phyloP scores from a whole-genome alignment of 192 early-diverging fungal species.

The Umbelopsis sp. region DNA sequence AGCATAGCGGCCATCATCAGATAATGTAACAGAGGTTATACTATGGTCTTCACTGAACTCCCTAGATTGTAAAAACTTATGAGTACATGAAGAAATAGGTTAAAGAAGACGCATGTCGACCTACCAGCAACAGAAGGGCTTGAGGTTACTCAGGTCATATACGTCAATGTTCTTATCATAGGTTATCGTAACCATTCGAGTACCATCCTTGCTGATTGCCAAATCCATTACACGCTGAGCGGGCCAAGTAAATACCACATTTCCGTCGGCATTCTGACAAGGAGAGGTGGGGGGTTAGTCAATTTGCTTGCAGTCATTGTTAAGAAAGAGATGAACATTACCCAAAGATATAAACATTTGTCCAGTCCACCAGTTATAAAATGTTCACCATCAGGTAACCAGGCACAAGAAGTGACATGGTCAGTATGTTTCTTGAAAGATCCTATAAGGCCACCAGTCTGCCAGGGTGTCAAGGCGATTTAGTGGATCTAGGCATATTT shows the following conservation, averaged over 20 bases:
- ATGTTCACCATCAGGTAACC: slow-evolving; percentile 80
- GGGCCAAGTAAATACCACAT: slow-evolving; percentile 61
- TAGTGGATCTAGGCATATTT: not conserved
- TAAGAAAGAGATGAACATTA: not conserved
- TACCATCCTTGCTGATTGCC: slow-evolving; percentile 60
- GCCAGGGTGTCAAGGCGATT: slow-evolving; percentile 10
- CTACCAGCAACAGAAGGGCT: slow-evolving; percentile 6
- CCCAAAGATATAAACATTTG: slow-evolving; percentile 77
- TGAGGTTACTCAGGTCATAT: slow-evolving; percentile 53
- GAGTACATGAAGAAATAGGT: not conserved
- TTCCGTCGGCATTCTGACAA: slow-evolving; percentile 50
- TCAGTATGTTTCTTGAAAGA: slow-evolving; percentile 75
- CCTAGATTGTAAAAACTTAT: slow-evolving; percentile 13
- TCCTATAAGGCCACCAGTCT: slow-evolving; percentile 61
- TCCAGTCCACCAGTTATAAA: slow-evolving; percentile 90
- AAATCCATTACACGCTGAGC: slow-evolving; percentile 66
- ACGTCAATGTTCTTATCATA: slow-evolving; percentile 64
- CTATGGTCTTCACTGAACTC: slow-evolving; percentile 48
- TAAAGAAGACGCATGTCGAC: not conserved
- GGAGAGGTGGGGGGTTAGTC: not conserved
- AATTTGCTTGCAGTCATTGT: not conserved
- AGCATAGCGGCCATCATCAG: slow-evolving; percentile 61
- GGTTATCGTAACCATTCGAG: slow-evolving; percentile 61
- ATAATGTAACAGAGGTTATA: slow-evolving; percentile 71
- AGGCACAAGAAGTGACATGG: slow-evolving; percentile 79